A percentile compares a stretch with the other conserved stretches of the same genome.
phyloP scores from a whole-genome alignment of 176 grass and related monocot species.

The Hordeum vulgare region MorexV3_pseudomolecules_assembly NC_058524.1:612706420-612706919 shows the following conservation, averaged over 20 bases:
- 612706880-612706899: neutral
- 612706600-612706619: neutral
- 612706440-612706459: neutral
- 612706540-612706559: neutral
- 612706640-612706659: neutral
- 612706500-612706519: neutral
- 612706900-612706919: no score
- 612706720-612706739: slow-evolving; percentile 80
- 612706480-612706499: no score
- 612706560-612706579: neutral
- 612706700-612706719: neutral
- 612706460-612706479: neutral
- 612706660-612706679: neutral
- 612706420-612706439: neutral
- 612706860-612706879: neutral
- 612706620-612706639: neutral
- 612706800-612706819: slow-evolving; percentile 89
- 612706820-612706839: slow-evolving; percentile 45
- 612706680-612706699: no score
- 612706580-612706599: neutral
- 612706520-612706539: neutral
- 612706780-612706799: no score
- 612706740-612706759: no score
- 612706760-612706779: slow-evolving; percentile 98
- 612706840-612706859: slow-evolving; percentile 7